Percentiles rank a stretch among this genome's conserved stretches.
Conservation (phyloP, 176 grass and related monocot genomes). For the Zea mays region Zm-B73-REFERENCE-NAM-5.0 NC_050100.1:210100501-210101000, state of each 20-base stretch:
- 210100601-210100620: not conserved
- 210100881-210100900: not conserved
- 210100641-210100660: not conserved
- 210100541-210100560: not conserved
- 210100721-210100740: not conserved
- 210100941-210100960: constrained; percentile 4
- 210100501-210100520: constrained; percentile 4
- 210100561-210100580: not conserved
- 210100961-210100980: not conserved
- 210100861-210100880: not conserved
- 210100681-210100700: not conserved
- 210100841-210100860: not conserved
- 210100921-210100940: constrained; percentile 9
- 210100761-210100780: not conserved
- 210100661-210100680: not conserved
- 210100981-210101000: not conserved
- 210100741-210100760: not conserved
- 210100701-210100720: not conserved
- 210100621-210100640: not conserved
- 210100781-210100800: not conserved
- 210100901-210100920: not conserved
- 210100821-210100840: not conserved
- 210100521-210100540: not conserved
- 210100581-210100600: not conserved
- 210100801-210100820: not conserved